Evolutionary conservation across 352 stramenopile species (phyloP).

Genomic region (Salisapilia sapeloensis): DNA sequence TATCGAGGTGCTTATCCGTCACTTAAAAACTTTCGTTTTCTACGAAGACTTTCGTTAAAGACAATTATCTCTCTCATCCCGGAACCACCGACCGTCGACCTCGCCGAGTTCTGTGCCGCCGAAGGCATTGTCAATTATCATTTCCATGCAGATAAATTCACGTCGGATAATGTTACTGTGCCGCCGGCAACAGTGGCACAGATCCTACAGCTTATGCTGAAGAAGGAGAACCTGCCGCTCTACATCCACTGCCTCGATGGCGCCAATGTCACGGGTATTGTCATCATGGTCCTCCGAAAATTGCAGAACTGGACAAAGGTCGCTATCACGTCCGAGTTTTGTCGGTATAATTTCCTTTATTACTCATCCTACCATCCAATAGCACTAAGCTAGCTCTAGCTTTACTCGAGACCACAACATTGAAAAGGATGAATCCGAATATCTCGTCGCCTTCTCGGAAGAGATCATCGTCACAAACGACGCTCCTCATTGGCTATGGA

Average conservation of each 20-base stretch:
- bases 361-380: background rate
- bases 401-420: slow-evolving; percentile 77
- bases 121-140: slow-evolving; percentile 61
- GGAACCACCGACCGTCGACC: slow-evolving; percentile 56
- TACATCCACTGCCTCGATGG: slow-evolving; percentile 82
- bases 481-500: slow-evolving; percentile 72
- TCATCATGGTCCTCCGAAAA: slow-evolving; percentile 79
- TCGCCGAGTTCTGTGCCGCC: slow-evolving; percentile 45
- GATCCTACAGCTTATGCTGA: slow-evolving; percentile 66
- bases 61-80: slow-evolving; percentile 69
- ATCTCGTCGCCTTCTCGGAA: slow-evolving; percentile 60
- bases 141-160: slow-evolving; percentile 80
- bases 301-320: slow-evolving; percentile 82
- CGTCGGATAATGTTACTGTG: slow-evolving; percentile 74
- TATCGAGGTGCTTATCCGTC: slow-evolving; percentile 73
- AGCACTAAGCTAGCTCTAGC: slow-evolving; percentile 5
- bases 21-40: slow-evolving; percentile 77
- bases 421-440: slow-evolving; percentile 79
- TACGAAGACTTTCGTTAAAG: slow-evolving; percentile 51
- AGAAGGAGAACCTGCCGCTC: slow-evolving; percentile 56
- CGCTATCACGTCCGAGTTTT: slow-evolving; percentile 69
- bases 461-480: slow-evolving; percentile 65
- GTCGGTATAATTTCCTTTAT: slow-evolving; percentile 9
- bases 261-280: slow-evolving; percentile 73
- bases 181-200: slow-evolving; percentile 48